phyloP scores from a whole-genome alignment of 75 land plant genomes.

The Pinus taeda region DNA sequence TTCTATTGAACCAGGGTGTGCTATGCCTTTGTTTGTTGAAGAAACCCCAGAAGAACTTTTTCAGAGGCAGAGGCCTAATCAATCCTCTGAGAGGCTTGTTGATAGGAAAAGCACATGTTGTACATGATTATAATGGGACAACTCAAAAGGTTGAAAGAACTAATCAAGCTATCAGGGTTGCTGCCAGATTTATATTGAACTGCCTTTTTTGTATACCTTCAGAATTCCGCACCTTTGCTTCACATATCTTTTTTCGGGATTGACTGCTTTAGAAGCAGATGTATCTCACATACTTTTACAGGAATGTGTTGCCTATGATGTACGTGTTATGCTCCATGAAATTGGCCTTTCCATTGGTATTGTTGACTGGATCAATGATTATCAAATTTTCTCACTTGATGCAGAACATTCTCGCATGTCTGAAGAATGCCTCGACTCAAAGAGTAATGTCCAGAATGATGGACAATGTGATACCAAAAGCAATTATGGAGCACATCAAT shows the following conservation, averaged over 20 bases:
- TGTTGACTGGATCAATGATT: constrained; percentile 75
- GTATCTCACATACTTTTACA: constrained; percentile 38
- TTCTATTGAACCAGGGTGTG: too few relatives aligned
- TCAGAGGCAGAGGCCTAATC: too few relatives aligned
- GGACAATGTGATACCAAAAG: background rate
- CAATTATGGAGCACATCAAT: background rate
- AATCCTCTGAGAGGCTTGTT: too few relatives aligned
- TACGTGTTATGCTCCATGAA: constrained; percentile 63
- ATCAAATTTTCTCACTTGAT: constrained; percentile 26
- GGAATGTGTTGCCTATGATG: constrained; percentile 23
- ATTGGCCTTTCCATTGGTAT: constrained; percentile 75
- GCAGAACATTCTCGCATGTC: background rate
- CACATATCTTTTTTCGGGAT: constrained; percentile 56
- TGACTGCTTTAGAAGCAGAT: constrained; percentile 31
- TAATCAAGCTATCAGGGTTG: constrained; percentile 12
- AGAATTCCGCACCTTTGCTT: constrained; percentile 70
- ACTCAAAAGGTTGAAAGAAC: background rate
- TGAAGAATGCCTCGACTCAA: background rate
- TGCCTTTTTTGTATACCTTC: constrained; percentile 53
- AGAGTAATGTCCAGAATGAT: background rate
- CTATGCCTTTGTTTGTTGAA: too few relatives aligned
- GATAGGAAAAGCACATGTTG: background rate
- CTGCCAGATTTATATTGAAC: constrained; percentile 59
- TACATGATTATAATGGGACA: background rate
- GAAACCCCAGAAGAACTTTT: too few relatives aligned